Conservation (phyloP, 1,139 yeast genomes). For the Candida sanyaensis region DNA sequence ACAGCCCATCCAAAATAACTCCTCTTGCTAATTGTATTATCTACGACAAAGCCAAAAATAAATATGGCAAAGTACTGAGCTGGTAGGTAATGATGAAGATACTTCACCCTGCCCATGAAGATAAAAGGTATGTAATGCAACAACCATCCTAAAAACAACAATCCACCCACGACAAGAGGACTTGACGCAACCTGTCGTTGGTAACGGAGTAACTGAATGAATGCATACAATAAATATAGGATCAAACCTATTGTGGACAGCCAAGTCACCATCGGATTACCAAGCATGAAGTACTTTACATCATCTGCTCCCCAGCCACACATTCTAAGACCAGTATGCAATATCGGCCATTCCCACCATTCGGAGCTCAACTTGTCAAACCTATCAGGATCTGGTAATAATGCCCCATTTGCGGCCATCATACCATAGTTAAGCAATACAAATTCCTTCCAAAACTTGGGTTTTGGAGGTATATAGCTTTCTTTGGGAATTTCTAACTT, state of each 20-base stretch:
- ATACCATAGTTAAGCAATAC: constrained; percentile 69
- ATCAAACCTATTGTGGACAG: constrained; percentile 38
- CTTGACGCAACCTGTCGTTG: constrained; percentile 29
- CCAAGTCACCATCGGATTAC: constrained; percentile 72
- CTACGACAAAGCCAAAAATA: constrained; percentile 46
- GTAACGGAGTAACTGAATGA: constrained; percentile 27
- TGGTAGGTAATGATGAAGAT: constrained; percentile 95
- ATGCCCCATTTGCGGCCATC: constrained; percentile 78
- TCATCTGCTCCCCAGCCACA: constrained; percentile 58
- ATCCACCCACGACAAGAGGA: constrained; percentile 25
- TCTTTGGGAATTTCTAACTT: constrained; percentile 36
- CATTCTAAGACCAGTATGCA: constrained; percentile 66
- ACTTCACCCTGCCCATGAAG: constrained; percentile 95
- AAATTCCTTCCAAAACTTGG: constrained; percentile 71
- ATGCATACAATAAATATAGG: constrained; percentile 20
- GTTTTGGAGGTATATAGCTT: constrained; percentile 61
- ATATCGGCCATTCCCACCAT: constrained; percentile 85
- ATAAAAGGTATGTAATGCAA: constrained; percentile 88
- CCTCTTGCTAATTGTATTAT: constrained; percentile 21
- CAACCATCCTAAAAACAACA: constrained; percentile 91
- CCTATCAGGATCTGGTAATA: constrained; percentile 72
- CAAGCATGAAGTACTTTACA: constrained; percentile 60
- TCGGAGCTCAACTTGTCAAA: constrained; percentile 62
- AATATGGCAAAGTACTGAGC: constrained; percentile 94
- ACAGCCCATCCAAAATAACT: constrained; percentile 9